Conservation (phyloP, 1,284 basidiomycete species). For the Caloboletus firmus region DNA sequence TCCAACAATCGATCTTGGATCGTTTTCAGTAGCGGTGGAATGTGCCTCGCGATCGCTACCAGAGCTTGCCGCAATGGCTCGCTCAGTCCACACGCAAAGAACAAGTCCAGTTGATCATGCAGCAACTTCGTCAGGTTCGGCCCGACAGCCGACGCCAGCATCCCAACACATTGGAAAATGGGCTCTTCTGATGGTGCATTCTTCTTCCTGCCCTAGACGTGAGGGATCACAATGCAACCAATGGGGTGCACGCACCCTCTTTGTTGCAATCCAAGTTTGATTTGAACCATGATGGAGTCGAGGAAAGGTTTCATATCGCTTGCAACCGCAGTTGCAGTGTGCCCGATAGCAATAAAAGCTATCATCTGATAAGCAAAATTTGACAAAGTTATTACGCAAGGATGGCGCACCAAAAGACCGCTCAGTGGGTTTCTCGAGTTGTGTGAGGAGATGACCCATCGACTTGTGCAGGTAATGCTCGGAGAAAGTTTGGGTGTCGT, state of each 20-base stretch:
- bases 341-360: conserved; percentile 97
- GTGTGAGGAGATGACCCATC: conserved; percentile 87
- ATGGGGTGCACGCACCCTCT: conserved; percentile 61
- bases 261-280: conserved; percentile 85
- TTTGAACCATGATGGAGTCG: conserved; percentile 87
- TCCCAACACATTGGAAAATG: conserved; percentile 97
- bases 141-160: conserved; percentile 94
- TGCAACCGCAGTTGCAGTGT: conserved; percentile 88
- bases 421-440: conserved; percentile 88
- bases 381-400: not conserved
- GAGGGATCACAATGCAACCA: conserved; percentile 8
- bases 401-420: conserved; percentile 72
- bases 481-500: conserved; percentile 89
- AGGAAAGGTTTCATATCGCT: conserved; percentile 97
- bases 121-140: conserved; percentile 94
- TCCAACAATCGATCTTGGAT: conserved; percentile 94
- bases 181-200: conserved; percentile 92
- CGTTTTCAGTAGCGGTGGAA: conserved; percentile 87
- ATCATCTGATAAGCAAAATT: conserved; percentile 10
- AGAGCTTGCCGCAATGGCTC: conserved; percentile 88
- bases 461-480: conserved; percentile 87
- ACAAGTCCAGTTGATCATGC: conserved; percentile 95
- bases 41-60: conserved; percentile 83
- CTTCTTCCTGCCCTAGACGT: conserved; percentile 68
- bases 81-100: conserved; percentile 94